Conservation (phyloP, 192 early-diverging fungal genomes). For the Coemansia sp. region DNA sequence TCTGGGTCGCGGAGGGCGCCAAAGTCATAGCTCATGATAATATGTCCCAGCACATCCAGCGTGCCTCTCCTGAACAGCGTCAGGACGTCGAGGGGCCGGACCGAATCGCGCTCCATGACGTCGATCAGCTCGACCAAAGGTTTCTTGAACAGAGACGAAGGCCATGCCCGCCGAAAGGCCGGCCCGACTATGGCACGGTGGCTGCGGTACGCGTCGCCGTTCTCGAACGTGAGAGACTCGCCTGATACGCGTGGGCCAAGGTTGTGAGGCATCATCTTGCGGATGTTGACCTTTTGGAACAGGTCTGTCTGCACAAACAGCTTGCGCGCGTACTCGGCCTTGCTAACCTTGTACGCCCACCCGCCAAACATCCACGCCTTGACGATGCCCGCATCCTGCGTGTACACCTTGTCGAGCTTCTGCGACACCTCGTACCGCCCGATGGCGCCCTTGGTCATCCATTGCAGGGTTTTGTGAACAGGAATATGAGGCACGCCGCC, state of each 20-base stretch:
- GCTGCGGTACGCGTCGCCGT: constrained; percentile 44
- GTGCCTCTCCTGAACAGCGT: constrained; percentile 48
- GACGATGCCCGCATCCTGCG: constrained; percentile 27
- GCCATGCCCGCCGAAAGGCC: constrained; percentile 49
- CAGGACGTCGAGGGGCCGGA: constrained; percentile 32
- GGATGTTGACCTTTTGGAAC: constrained; percentile 45
- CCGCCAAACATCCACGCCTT: constrained; percentile 49
- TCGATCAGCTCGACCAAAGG: constrained; percentile 37
- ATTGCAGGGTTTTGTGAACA: constrained; percentile 32
- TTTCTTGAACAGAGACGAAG: constrained; percentile 39
- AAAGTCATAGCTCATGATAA: constrained; percentile 57
- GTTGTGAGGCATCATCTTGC: constrained; percentile 39
- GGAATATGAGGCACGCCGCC: constrained; percentile 46
- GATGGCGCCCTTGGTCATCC: constrained; percentile 31
- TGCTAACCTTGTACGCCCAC: constrained; percentile 46
- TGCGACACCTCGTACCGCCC: constrained; percentile 45
- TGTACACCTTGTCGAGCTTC: constrained; percentile 36
- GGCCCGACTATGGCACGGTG: constrained; percentile 50
- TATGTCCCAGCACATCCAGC: constrained; percentile 56
- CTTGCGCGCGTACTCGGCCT: constrained; percentile 45
- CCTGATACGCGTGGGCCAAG: constrained; percentile 44
- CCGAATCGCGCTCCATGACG: constrained; percentile 37
- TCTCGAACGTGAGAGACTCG: constrained; percentile 43
- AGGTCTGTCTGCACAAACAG: constrained; percentile 46
- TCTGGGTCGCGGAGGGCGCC: constrained; percentile 42